These are phyloP conservation scores for Magnaporthiopsis poae DNA, from an alignment of 2,329 filamentous ascomycete genomes.

Conservation along the genomic window DNA sequence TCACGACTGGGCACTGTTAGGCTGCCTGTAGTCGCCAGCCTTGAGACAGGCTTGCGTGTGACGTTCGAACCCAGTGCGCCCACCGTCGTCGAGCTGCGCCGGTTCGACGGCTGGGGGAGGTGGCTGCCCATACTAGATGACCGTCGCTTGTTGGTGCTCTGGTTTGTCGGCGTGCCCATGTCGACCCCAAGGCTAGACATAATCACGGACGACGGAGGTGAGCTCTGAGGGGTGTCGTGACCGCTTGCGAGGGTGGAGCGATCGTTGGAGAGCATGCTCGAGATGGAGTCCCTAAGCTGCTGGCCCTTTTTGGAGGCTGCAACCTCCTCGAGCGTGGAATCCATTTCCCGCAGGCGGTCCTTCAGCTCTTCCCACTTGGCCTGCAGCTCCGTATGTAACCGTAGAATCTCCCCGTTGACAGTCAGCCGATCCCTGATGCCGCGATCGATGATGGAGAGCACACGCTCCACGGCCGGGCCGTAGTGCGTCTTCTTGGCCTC, in stretches of 20 bases:
- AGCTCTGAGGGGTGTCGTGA: constrained; percentile 61
- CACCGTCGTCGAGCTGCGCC: constrained; percentile 34
- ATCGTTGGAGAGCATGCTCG: constrained; percentile 79
- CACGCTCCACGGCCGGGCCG: constrained; percentile 80
- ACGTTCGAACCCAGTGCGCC: constrained; percentile 25
- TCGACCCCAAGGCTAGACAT: constrained; percentile 47
- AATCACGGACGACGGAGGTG: constrained; percentile 51
- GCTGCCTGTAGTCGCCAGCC: constrained; percentile 35
- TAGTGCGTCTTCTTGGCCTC: constrained; percentile 94
- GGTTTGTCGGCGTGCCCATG: constrained; percentile 32
- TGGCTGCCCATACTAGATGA: constrained; percentile 37
- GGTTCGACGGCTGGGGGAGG: constrained; percentile 34
- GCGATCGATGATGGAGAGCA: constrained; percentile 85
- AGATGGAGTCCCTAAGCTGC: constrained; percentile 82
- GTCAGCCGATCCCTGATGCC: constrained; percentile 93
- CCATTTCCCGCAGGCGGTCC: constrained; percentile 66
- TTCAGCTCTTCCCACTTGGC: constrained; percentile 71
- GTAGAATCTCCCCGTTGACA: constrained; percentile 87
- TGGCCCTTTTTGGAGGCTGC: constrained; percentile 53
- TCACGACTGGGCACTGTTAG: constrained; percentile 25
- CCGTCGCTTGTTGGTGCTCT: constrained; percentile 29
- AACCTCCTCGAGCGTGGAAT: constrained; percentile 64
- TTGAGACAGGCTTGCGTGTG: constrained; percentile 32
- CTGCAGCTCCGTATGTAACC: constrained; percentile 76
- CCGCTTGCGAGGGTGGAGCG: constrained; percentile 60